A percentile compares a stretch with the other conserved stretches of the same genome.
Conservation (phyloP, 1,284 basidiomycete species). For the Singerocomus inundabilis region DNA sequence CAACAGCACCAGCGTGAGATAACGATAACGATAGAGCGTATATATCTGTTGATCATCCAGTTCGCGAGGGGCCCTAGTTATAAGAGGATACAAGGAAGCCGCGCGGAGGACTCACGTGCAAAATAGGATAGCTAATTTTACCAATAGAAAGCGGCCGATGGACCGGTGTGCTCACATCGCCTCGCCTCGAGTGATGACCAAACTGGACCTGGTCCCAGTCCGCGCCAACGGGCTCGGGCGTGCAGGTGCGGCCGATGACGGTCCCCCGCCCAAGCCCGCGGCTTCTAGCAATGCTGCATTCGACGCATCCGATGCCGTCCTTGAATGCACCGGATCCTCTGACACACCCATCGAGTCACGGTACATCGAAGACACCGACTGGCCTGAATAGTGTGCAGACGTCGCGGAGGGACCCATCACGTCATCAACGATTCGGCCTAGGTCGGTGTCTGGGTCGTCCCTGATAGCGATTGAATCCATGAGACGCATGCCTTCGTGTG, state of each 20-base stretch:
- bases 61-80: no score
- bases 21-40: neutral
- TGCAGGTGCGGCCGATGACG: neutral
- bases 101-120: constrained; percentile 3
- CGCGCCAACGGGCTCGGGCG: constrained; percentile 26
- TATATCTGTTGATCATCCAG: neutral
- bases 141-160: neutral
- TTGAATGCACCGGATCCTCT: constrained; percentile 13
- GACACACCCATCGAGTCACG: constrained; percentile 8
- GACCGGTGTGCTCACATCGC: neutral
- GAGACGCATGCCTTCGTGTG: constrained; percentile 38
- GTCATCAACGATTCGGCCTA: constrained; percentile 45
- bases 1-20: no score
- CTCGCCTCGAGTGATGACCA: neutral
- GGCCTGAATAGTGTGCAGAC: constrained; percentile 20
- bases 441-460: constrained; percentile 38
- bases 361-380: constrained; percentile 26
- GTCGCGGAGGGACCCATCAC: constrained; percentile 46
- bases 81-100: no score
- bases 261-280: constrained; percentile 12
- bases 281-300: constrained; percentile 24
- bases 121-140: constrained; percentile 4
- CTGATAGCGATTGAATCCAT: constrained; percentile 42
- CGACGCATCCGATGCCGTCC: constrained; percentile 22
- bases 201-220: neutral